These are phyloP conservation scores for Castanopsis chinensis DNA, from an alignment of 306 rosid genomes.

Conservation along the genomic window DNA sequence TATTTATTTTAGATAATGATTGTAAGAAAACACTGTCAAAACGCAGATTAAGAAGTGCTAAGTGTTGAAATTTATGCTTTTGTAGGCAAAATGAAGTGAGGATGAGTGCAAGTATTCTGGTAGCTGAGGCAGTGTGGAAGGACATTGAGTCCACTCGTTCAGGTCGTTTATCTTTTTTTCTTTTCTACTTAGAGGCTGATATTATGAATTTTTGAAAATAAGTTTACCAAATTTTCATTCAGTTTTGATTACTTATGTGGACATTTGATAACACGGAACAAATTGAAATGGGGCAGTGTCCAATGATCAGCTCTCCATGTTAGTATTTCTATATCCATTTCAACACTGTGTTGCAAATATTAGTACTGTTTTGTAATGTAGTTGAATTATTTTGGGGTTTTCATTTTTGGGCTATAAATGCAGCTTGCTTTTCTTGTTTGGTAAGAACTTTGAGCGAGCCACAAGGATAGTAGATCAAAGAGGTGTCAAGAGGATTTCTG, in stretches of 20 bases:
- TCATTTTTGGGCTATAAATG: neutral
- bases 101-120: slow-evolving; percentile 40
- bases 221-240: neutral
- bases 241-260: neutral
- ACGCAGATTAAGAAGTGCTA: neutral
- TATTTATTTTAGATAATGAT: neutral
- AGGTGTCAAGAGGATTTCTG: slow-evolving; percentile 73
- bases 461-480: slow-evolving; percentile 79
- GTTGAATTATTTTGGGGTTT: neutral
- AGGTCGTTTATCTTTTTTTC: slow-evolving; percentile 17
- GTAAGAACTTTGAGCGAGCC: slow-evolving; percentile 92
- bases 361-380: neutral
- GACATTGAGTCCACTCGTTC: slow-evolving; percentile 38
- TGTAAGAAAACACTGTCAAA: neutral
- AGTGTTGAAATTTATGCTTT: neutral
- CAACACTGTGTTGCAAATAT: neutral
- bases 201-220: neutral
- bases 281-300: slow-evolving; percentile 32
- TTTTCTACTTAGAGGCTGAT: neutral
- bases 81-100: neutral
- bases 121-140: slow-evolving; percentile 48
- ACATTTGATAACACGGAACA: slow-evolving; percentile 4
- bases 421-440: slow-evolving; percentile 88
- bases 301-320: slow-evolving; percentile 52
- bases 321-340: slow-evolving; percentile 19